These are phyloP conservation scores for Diutina scorzettiae DNA, from an alignment of 1,139 yeast species.

Conservation along the genomic window DNA sequence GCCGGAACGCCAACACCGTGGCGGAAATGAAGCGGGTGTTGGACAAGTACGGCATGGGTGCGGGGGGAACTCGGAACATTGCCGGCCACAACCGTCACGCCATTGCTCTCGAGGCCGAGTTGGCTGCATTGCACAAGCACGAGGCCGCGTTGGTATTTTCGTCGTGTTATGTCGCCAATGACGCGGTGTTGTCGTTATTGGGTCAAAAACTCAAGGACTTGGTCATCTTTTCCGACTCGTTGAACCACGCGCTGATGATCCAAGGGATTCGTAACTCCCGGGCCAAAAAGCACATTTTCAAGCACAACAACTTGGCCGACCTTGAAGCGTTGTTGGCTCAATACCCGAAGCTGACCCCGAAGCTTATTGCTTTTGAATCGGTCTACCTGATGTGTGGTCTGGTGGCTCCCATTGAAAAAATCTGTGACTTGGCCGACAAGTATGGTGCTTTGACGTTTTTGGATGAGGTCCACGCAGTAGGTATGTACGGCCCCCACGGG, in stretches of 20 bases:
- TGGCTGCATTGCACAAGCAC: constrained; percentile 87
- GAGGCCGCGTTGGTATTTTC: constrained; percentile 92
- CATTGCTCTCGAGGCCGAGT: constrained; percentile 68
- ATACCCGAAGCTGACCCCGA: constrained; percentile 79
- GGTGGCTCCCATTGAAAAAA: constrained; percentile 82
- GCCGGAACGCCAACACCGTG: constrained; percentile 62
- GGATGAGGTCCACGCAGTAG: constrained; percentile 98
- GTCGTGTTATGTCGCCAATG: constrained; percentile 94
- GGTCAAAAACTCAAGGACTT: constrained; percentile 86
- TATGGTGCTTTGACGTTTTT: constrained; percentile 94
- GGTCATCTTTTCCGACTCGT: constrained; percentile 84
- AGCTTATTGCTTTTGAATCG: constrained; percentile 91
- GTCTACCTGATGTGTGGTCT: constrained; percentile 99
- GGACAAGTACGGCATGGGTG: constrained; percentile 92
- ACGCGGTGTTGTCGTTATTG: constrained; percentile 83
- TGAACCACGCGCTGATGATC: constrained; percentile 97
- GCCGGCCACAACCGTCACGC: constrained; percentile 96
- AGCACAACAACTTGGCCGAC: constrained; percentile 78
- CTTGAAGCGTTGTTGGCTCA: constrained; percentile 66
- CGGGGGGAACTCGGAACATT: constrained; percentile 97
- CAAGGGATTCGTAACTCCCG: constrained; percentile 89
- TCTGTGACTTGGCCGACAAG: constrained; percentile 93
- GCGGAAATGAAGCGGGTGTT: constrained; percentile 69
- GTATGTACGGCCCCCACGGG: constrained; percentile 98
- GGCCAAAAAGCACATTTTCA: constrained; percentile 78